Evolutionary conservation across 495 filamentous ascomycete species (phyloP).

Genomic region (Pseudevernia furfuracea): DNA sequence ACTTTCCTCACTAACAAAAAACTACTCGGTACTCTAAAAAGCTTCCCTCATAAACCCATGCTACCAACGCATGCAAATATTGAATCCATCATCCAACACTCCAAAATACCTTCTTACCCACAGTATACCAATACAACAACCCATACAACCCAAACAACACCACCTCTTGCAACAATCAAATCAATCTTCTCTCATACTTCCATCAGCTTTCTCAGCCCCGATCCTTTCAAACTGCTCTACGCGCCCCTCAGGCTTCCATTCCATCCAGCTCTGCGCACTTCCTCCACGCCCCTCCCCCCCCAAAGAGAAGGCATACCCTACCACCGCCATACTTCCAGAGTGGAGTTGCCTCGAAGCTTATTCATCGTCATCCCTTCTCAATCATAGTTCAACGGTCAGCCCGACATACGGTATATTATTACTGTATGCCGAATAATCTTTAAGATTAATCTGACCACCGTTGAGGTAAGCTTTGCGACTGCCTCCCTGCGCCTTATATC

Average conservation of each 20-base stretch:
- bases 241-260: neutral
- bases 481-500: constrained; percentile 1
- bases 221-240: neutral
- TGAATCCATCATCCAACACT: neutral
- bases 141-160: no score
- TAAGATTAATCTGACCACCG: constrained; percentile 10
- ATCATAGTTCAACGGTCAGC: neutral
- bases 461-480: constrained; percentile 18
- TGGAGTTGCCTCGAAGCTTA: constrained; percentile 2
- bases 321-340: neutral
- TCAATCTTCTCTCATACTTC: no score
- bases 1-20: neutral
- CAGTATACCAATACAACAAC: no score
- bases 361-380: neutral
- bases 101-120: no score
- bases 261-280: neutral
- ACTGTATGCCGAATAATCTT: constrained; percentile 5
- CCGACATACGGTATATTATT: constrained; percentile 5
- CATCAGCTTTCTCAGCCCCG: neutral
- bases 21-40: constrained; percentile 1
- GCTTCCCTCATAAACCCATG: neutral
- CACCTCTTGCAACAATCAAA: no score
- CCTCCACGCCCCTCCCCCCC: neutral
- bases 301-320: neutral
- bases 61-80: no score